phyloP scores from a whole-genome alignment of 768 basidiomycete genomes.

The Collybia nuda region DNA sequence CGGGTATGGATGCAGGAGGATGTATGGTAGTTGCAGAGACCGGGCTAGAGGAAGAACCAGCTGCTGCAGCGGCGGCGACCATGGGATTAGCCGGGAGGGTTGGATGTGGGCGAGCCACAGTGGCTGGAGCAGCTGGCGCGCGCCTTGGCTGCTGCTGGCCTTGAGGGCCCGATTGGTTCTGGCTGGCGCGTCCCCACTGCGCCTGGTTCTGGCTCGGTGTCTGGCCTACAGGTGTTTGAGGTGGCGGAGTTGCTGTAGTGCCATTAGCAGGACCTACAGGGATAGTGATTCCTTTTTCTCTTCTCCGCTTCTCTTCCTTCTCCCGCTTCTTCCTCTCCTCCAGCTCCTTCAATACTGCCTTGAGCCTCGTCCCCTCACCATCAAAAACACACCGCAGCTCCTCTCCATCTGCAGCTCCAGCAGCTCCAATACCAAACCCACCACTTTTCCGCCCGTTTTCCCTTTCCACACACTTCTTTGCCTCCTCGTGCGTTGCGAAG shows the following conservation, averaged over 20 bases:
- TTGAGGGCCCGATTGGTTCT: background rate
- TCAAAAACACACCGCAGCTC: slow-evolving; percentile 81
- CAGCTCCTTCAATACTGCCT: slow-evolving; percentile 65
- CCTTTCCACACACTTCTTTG: slow-evolving; percentile 59
- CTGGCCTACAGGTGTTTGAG: slow-evolving; percentile 1
- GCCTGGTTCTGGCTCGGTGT: background rate
- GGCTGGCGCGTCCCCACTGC: background rate
- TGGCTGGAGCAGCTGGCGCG: background rate
- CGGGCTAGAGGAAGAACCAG: background rate
- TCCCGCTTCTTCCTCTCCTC: slow-evolving; percentile 54
- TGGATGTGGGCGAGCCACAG: slow-evolving; percentile 2
- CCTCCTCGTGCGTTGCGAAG: slow-evolving; percentile 65
- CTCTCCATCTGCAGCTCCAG: slow-evolving; percentile 43
- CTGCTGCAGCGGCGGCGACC: slow-evolving; percentile 5
- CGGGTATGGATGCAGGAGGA: slow-evolving; percentile 8
- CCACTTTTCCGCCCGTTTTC: slow-evolving; percentile 63
- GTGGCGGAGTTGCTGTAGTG: background rate
- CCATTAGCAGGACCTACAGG: slow-evolving; percentile 3
- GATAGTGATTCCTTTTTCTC: slow-evolving; percentile 20
- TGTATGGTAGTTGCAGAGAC: background rate
- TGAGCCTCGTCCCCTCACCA: slow-evolving; percentile 63
- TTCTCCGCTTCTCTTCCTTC: slow-evolving; percentile 41
- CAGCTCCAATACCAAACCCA: slow-evolving; percentile 39
- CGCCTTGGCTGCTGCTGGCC: background rate
- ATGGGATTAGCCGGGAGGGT: slow-evolving; percentile 14